Conservation (phyloP, 805 yeast genomes). For the Lipomyces spencermartinsiae region DNA sequence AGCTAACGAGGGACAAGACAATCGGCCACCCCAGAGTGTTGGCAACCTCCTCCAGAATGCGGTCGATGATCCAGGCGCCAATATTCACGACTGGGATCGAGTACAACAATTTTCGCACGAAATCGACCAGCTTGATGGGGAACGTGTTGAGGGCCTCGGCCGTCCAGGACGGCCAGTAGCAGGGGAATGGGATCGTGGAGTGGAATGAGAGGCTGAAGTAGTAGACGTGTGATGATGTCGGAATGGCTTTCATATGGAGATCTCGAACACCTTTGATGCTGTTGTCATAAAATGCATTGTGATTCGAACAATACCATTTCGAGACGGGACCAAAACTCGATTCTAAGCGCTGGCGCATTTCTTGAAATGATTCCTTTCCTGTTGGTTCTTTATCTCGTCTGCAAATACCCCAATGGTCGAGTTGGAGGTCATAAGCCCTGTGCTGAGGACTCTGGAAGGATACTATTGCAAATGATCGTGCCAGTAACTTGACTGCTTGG, state of each 20-base stretch:
- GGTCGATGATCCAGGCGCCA: background rate
- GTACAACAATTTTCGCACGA: background rate
- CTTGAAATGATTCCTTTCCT: background rate
- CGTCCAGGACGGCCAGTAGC: slow-evolving; percentile 2
- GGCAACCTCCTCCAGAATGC: background rate
- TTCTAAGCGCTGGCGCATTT: slow-evolving; percentile 4
- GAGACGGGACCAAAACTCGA: background rate
- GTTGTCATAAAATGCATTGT: slow-evolving; percentile 4
- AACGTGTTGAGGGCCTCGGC: background rate
- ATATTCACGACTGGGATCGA: background rate
- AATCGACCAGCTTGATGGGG: slow-evolving; percentile 7
- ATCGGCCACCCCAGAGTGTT: slow-evolving; percentile 4
- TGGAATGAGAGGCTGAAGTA: slow-evolving; percentile 3
- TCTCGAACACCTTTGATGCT: background rate
- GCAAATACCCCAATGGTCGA: slow-evolving; percentile 5
- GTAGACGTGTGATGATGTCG: background rate
- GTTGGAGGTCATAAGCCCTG: slow-evolving; percentile 3
- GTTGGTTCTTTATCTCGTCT: background rate
- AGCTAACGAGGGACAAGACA: background rate
- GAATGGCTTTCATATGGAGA: background rate
- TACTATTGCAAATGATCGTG: background rate
- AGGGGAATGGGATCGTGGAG: slow-evolving; percentile 1
- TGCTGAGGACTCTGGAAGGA: background rate
- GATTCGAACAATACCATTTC: background rate
- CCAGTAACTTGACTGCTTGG: background rate